These are phyloP conservation scores for Wickerhamiella vanderwaltii DNA, from an alignment of 805 yeast genomes.

Conservation along the genomic window DNA sequence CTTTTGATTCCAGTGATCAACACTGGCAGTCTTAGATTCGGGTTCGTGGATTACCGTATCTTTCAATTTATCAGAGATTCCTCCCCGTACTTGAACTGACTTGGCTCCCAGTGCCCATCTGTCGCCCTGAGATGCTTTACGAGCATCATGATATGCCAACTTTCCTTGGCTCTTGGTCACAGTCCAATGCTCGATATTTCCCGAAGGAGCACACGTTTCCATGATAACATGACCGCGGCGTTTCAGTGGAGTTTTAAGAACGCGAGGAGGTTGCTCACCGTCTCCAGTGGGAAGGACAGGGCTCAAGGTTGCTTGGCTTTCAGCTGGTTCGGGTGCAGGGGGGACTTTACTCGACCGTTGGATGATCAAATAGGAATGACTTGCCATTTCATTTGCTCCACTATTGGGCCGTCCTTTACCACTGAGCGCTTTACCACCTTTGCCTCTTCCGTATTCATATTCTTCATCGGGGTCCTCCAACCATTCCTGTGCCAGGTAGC, in stretches of 20 bases:
- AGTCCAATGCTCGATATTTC: constrained; percentile 76
- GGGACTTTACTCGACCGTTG: constrained; percentile 33
- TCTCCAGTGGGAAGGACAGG: not conserved
- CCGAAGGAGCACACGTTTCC: constrained; percentile 68
- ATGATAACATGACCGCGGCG: constrained; percentile 72
- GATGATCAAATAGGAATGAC: constrained; percentile 61
- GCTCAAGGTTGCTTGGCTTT: not conserved
- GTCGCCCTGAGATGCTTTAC: constrained; percentile 77
- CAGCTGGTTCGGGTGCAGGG: constrained; percentile 12
- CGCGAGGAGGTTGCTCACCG: constrained; percentile 50
- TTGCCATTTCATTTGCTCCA: constrained; percentile 55
- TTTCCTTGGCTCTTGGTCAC: constrained; percentile 67
- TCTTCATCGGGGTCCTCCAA: constrained; percentile 32
- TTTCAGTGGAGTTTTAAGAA: constrained; percentile 54
- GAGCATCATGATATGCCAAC: constrained; percentile 75
- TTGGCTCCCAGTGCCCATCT: constrained; percentile 70
- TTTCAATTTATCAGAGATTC: constrained; percentile 11
- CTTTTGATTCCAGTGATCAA: constrained; percentile 1
- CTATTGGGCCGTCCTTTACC: constrained; percentile 77
- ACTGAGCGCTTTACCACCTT: constrained; percentile 34
- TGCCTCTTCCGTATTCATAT: constrained; percentile 35
- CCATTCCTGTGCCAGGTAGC: constrained; percentile 64
- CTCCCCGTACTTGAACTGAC: constrained; percentile 31
- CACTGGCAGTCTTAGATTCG: not conserved
- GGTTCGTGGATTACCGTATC: not conserved